These are phyloP conservation scores for Exophiala xenobiotica DNA, from an alignment of 2,329 filamentous ascomycete species.

Conservation along the genomic window DNA sequence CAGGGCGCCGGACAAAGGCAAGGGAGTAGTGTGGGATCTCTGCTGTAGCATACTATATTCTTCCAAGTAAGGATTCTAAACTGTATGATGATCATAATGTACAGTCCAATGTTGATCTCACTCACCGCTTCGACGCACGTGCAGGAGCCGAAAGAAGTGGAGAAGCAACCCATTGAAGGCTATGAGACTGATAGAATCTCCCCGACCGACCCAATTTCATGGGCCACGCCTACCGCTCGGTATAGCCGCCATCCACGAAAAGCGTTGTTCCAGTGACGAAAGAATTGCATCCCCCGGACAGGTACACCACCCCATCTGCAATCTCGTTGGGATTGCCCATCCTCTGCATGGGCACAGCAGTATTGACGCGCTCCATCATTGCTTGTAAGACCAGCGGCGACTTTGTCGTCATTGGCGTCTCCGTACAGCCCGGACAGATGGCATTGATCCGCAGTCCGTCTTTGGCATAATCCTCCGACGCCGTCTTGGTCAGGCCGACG, in stretches of 20 bases:
- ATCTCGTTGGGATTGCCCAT: conserved; percentile 54
- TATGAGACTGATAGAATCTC: background rate
- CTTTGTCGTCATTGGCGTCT: conserved; percentile 73
- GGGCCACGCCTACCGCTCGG: conserved; percentile 32
- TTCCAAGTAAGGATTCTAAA: no score
- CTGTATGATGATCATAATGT: no score
- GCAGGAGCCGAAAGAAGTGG: no score
- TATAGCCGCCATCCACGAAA: conserved; percentile 70
- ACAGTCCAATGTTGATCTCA: no score
- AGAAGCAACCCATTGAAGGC: no score
- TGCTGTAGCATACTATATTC: no score
- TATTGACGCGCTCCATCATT: conserved; percentile 41
- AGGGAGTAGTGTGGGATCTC: no score
- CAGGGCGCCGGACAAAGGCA: background rate
- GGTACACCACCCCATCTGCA: conserved; percentile 64
- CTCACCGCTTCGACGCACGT: no score
- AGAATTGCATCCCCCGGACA: conserved; percentile 65
- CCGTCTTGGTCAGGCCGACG: conserved; percentile 56
- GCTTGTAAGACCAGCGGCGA: conserved; percentile 75
- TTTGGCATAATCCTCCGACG: conserved; percentile 53
- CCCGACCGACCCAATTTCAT: background rate
- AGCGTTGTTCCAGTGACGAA: conserved; percentile 71
- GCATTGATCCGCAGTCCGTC: conserved; percentile 52
- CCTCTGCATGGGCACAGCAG: conserved; percentile 50
- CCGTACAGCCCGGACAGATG: conserved; percentile 54